Percentiles rank a stretch among this genome's conserved stretches.
These are phyloP conservation scores for Pythium inflatum DNA, from an alignment of 352 stramenopile genomes.

Conservation along the genomic window DNA sequence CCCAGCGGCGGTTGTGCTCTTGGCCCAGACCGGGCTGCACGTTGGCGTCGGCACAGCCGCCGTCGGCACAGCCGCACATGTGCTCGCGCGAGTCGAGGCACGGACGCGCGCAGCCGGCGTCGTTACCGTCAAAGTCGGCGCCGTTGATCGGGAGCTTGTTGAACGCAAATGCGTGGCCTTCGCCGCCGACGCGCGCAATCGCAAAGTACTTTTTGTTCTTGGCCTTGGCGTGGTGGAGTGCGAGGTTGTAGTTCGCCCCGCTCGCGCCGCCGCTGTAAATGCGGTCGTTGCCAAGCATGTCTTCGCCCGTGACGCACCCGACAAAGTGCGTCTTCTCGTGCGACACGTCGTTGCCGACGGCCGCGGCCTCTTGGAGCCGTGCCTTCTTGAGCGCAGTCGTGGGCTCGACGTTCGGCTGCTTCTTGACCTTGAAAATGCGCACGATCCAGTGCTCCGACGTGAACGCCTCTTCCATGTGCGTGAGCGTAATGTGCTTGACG, in stretches of 20 bases:
- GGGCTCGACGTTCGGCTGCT: conserved; percentile 78
- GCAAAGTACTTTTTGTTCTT: conserved; percentile 90
- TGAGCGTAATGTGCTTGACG: conserved; percentile 91
- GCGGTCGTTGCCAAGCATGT: conserved; percentile 84
- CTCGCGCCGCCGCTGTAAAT: conserved; percentile 87
- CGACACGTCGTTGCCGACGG: conserved; percentile 55
- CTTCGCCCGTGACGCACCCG: conserved; percentile 83
- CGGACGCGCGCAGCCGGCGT: conserved; percentile 74
- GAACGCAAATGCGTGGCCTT: conserved; percentile 91
- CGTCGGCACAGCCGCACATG: conserved; percentile 86
- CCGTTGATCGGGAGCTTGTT: conserved; percentile 77
- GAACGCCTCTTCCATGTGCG: conserved; percentile 93
- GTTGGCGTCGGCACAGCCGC: conserved; percentile 72
- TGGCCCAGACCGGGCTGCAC: conserved; percentile 72
- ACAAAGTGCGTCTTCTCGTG: conserved; percentile 80
- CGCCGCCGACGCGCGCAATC: conserved; percentile 69
- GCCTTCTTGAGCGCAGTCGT: conserved; percentile 71
- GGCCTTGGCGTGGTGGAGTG: conserved; percentile 80
- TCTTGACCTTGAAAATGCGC: conserved; percentile 94
- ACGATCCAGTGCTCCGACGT: conserved; percentile 96
- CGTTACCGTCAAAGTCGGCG: conserved; percentile 75
- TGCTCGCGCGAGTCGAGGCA: conserved; percentile 80
- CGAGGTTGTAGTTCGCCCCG: conserved; percentile 91
- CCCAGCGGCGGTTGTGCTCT: conserved; percentile 91
- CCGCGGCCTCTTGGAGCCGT: conserved; percentile 52